phyloP scores from a whole-genome alignment of 2,329 filamentous ascomycete species.

The Magnaporthiopsis incrustans region DNA sequence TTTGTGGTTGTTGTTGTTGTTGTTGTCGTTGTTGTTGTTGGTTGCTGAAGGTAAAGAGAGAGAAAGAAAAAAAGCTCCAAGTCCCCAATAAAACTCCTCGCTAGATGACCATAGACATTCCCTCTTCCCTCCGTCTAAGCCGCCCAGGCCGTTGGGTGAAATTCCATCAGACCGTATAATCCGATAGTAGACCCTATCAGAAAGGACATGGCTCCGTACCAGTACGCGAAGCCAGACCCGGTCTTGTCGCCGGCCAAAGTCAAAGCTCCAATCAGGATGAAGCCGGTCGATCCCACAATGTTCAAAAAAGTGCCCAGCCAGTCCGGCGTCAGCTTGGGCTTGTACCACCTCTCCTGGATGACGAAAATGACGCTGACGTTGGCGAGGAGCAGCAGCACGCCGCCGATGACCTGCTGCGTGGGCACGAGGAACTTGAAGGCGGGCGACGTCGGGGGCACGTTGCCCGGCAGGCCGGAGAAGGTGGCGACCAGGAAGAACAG shows the following conservation, averaged over 20 bases:
- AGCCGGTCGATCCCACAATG: conserved; percentile 10
- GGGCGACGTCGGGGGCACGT: not conserved
- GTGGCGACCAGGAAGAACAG: not conserved
- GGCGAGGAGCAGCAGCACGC: conserved; percentile 10
- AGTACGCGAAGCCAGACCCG: conserved; percentile 7
- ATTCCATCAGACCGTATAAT: conserved; percentile 17
- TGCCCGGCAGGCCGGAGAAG: not conserved
- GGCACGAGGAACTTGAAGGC: conserved; percentile 10
- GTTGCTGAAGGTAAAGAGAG: too few relatives aligned
- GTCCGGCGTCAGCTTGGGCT: conserved; percentile 9
- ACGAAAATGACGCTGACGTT: conserved; percentile 11
- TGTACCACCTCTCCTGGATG: conserved; percentile 12
- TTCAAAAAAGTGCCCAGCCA: conserved; percentile 14
- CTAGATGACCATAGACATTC: not conserved
- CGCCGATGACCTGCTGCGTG: conserved; percentile 10
- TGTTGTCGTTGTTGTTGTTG: too few relatives aligned
- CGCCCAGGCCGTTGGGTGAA: conserved; percentile 10
- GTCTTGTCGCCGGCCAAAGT: not conserved
- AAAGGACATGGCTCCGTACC: conserved; percentile 11
- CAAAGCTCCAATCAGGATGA: conserved; percentile 11
- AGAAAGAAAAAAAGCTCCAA: not conserved
- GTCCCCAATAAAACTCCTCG: not conserved
- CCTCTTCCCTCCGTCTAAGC: not conserved
- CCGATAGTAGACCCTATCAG: conserved; percentile 13
- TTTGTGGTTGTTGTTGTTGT: too few relatives aligned